Percentiles rank a stretch among this genome's conserved stretches.
These are phyloP conservation scores for Lasiodiplodia citricola DNA, from an alignment of 2,329 filamentous ascomycete species.

Conservation along the genomic window DNA sequence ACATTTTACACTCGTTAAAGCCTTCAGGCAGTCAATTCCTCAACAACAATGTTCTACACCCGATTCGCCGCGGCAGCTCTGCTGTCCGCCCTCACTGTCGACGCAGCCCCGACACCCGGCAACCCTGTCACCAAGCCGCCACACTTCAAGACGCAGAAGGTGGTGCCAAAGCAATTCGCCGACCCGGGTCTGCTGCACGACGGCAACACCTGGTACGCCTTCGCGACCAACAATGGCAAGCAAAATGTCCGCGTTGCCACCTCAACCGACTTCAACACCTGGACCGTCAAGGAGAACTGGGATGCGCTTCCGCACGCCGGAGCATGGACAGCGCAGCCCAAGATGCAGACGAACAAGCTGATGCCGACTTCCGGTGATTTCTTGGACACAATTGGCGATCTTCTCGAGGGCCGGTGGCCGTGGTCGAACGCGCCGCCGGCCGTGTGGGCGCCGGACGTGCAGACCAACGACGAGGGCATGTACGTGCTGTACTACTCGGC, in stretches of 20 bases:
- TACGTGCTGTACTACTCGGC: conserved; percentile 68
- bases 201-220: conserved; percentile 45
- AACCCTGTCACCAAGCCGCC: not conserved
- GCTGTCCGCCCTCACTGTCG: conserved; percentile 6
- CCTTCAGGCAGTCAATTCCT: not conserved
- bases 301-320: conserved; percentile 40
- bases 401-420: conserved; percentile 5
- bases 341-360: not conserved
- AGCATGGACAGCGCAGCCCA: conserved; percentile 33
- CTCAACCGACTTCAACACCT: conserved; percentile 42
- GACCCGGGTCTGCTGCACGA: conserved; percentile 43
- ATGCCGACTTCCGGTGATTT: not conserved
- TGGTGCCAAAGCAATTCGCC: conserved; percentile 35
- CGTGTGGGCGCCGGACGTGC: conserved; percentile 45
- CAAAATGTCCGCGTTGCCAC: conserved; percentile 46
- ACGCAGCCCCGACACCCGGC: conserved; percentile 11
- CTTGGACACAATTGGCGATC: not conserved
- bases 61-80: conserved; percentile 15
- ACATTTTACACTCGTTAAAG: not conserved
- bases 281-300: conserved; percentile 34
- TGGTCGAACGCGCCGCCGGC: conserved; percentile 30
- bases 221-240: conserved; percentile 36
- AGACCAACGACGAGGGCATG: conserved; percentile 45
- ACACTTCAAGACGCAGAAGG: conserved; percentile 12
- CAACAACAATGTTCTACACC: conserved; percentile 14